A percentile compares a stretch with the other conserved stretches of the same genome.
phyloP scores from a whole-genome alignment of 805 yeast genomes.

The Wickerhamiella cacticola region DNA sequence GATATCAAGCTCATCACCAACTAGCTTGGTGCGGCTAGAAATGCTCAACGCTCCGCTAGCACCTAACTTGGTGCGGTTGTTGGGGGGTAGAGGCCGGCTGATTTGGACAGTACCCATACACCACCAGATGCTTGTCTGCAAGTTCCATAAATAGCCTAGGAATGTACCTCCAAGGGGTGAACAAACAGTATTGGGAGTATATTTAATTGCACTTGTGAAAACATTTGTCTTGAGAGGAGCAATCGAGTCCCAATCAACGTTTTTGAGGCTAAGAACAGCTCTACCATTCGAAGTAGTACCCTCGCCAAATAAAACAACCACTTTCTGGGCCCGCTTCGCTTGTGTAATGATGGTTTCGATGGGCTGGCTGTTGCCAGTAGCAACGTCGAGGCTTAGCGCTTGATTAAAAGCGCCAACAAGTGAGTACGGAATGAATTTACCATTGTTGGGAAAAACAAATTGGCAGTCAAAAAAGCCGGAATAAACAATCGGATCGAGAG shows the following conservation, averaged over 20 bases:
- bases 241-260: conserved; percentile 20
- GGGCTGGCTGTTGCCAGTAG: conserved; percentile 9
- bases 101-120: conserved; percentile 23
- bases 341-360: conserved; percentile 17
- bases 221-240: conserved; percentile 15
- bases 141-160: conserved; percentile 23
- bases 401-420: conserved; percentile 16
- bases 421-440: conserved; percentile 23
- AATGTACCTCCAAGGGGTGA: conserved; percentile 29
- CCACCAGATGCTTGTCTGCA: conserved; percentile 23
- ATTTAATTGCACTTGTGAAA: conserved; percentile 27
- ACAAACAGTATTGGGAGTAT: conserved; percentile 26
- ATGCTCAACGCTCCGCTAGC: conserved; percentile 29
- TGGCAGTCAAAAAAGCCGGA: conserved; percentile 18
- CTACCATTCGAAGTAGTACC: conserved; percentile 82
- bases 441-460: conserved; percentile 35
- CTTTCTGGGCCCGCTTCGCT: conserved; percentile 31
- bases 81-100: conserved; percentile 22
- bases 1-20: conserved; percentile 36
- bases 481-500: conserved; percentile 41
- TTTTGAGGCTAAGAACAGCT: conserved; percentile 49
- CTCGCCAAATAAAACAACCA: conserved; percentile 53
- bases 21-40: conserved; percentile 32
- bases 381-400: conserved; percentile 17
- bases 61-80: conserved; percentile 14